Evolutionary conservation across 345 rosid species (phyloP), one percentile per base, ranked within the genome.

Genomic region (Clausena lansium): DNA sequence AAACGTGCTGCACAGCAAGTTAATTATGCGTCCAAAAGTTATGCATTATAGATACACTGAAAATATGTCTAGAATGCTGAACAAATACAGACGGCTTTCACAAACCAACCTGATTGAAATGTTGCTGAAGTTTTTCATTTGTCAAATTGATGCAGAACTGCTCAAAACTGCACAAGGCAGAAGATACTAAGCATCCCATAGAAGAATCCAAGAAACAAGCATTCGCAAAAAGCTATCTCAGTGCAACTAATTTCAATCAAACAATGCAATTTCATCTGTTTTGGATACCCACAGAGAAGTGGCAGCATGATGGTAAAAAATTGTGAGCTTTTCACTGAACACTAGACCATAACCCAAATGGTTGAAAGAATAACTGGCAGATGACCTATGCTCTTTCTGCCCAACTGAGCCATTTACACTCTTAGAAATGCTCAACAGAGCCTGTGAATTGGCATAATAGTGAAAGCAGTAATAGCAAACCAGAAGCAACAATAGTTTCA

Each of bases 131-230:
- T 80, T 96, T 96, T 85, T 96, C 99, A 86, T 96, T 96, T 6
- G 99, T 94, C 91, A 96, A 91, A 85, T 94, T 94, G 87, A 96
- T 96, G 85, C 99, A 96, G 81, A 96, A 96, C 82, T 96, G 99
- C 91, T 96, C 99, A 84, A 96, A 96, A 86, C 99, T 96, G 94
- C 85, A 90, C 83, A 81, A 76, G 65, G 4, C 36, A 74, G 67
- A 71, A 25, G 67, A 85, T 65, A 78, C 19, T 32, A 80, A 78
- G 77, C 63, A 84, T 70, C 55, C 57, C 50, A 76, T 9, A 27
- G 25, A 52, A 60, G 60, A 78, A 80, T 32, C 61, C 76, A 35
- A 68, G 39, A 73, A 78, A 57, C 66, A 82, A 76, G 76, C 78
- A 76, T n/a, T 38, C 30, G 38, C 52, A 61, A 68, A 75, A n/a